Percentiles rank a stretch among this genome's conserved stretches.
phyloP scores from a whole-genome alignment of 176 grass and related monocot genomes.

The Bonia amplexicaulis region DNA sequence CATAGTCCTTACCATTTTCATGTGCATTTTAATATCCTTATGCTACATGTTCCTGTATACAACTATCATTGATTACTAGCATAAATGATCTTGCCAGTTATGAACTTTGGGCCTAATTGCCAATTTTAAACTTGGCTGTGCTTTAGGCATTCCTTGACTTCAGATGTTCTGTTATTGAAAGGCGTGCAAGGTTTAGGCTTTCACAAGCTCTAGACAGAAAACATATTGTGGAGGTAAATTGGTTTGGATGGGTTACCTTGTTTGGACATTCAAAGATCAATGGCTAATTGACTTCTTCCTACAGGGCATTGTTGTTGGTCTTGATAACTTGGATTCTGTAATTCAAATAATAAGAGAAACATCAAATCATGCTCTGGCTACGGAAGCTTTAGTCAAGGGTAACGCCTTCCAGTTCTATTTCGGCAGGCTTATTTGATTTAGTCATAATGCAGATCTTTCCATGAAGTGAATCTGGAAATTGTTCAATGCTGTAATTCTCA shows the following conservation, averaged over 20 bases:
- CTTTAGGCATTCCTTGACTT: conserved; percentile 88
- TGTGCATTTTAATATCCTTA: conserved; percentile 12
- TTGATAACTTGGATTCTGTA: conserved; percentile 94
- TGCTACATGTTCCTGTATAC: background rate
- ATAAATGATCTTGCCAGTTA: conserved; percentile 8
- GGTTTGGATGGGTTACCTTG: conserved; percentile 24
- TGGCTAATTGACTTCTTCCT: conserved; percentile 33
- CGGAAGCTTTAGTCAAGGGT: conserved; percentile 73
- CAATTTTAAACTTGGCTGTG: conserved; percentile 12
- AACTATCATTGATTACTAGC: conserved; percentile 15
- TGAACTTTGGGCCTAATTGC: background rate
- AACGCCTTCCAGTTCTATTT: conserved; percentile 1
- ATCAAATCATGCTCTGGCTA: conserved; percentile 56
- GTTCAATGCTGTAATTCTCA: background rate
- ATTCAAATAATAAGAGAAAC: conserved; percentile 80
- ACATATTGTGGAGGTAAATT: conserved; percentile 93
- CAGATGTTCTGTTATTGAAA: conserved; percentile 84
- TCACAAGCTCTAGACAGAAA: conserved; percentile 82
- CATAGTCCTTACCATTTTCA: background rate
- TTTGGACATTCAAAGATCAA: conserved; percentile 6
- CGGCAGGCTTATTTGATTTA: background rate
- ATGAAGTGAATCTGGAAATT: conserved; percentile 9
- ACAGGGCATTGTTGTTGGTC: conserved; percentile 89
- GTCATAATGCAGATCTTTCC: background rate
- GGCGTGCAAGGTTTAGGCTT: conserved; percentile 94